phyloP scores from a whole-genome alignment of 805 yeast genomes.

The Debaryomyces castellii region DNA sequence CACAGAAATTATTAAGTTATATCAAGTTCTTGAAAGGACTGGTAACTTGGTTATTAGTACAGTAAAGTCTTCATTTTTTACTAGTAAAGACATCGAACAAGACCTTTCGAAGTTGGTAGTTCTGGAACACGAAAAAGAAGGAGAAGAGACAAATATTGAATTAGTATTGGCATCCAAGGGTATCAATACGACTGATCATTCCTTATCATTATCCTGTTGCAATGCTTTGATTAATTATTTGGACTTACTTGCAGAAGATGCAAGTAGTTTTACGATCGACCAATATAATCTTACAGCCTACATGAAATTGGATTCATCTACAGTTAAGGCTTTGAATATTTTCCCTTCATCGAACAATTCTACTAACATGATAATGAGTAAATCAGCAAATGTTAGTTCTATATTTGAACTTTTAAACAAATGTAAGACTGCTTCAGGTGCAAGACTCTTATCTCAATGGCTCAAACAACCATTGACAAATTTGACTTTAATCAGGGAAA shows the following conservation, averaged over 20 bases:
- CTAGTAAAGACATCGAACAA: slow-evolving; percentile 67
- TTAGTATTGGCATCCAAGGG: slow-evolving; percentile 56
- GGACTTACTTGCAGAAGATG: slow-evolving; percentile 56
- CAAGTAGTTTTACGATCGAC: slow-evolving; percentile 56
- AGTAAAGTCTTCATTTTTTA: slow-evolving; percentile 56
- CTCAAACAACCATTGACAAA: slow-evolving; percentile 90
- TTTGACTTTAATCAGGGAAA: slow-evolving; percentile 51
- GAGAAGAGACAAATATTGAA: slow-evolving; percentile 30
- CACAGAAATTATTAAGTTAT: slow-evolving; percentile 61
- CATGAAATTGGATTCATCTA: slow-evolving; percentile 90
- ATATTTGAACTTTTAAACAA: slow-evolving; percentile 82
- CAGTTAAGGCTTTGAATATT: slow-evolving; percentile 81
- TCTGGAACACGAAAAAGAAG: slow-evolving; percentile 23
- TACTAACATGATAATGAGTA: slow-evolving; percentile 17
- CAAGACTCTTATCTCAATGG: slow-evolving; percentile 89
- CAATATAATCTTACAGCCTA: slow-evolving; percentile 73
- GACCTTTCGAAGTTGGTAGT: slow-evolving; percentile 72
- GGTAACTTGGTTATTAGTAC: slow-evolving; percentile 74
- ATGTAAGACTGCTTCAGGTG: slow-evolving; percentile 88
- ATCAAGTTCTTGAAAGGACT: slow-evolving; percentile 66
- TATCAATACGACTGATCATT: slow-evolving; percentile 42
- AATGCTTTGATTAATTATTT: slow-evolving; percentile 71
- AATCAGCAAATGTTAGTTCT: slow-evolving; percentile 42
- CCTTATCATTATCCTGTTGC: slow-evolving; percentile 58
- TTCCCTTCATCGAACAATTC: slow-evolving; percentile 53